Evolutionary conservation across 1,284 basidiomycete species (phyloP).

Genomic region (Vanrija pseudolonga): DNA sequence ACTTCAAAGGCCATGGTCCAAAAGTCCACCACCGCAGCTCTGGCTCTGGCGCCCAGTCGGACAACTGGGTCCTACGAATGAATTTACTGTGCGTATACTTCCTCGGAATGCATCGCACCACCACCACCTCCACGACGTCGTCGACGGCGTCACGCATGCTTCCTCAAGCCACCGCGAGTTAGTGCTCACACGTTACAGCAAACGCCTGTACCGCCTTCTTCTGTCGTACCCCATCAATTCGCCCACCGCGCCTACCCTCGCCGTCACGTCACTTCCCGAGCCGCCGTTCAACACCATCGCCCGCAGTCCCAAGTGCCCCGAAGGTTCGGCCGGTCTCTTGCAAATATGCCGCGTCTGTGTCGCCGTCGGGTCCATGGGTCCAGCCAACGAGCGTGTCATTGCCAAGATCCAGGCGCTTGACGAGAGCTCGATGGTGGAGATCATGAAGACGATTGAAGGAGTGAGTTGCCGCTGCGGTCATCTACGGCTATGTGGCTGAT

Average conservation of each 20-base stretch:
- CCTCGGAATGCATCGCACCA: too few relatives aligned
- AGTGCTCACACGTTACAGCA: constrained; percentile 21
- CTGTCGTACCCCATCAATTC: constrained; percentile 39
- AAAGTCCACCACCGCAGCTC: constrained; percentile 12
- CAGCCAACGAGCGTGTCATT: constrained; percentile 45
- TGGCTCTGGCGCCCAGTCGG: constrained; percentile 15
- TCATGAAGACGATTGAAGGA: constrained; percentile 47
- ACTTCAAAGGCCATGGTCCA: constrained; percentile 33
- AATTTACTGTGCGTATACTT: constrained; percentile 34
- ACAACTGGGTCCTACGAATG: constrained; percentile 46
- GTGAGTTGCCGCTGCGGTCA: constrained; percentile 18
- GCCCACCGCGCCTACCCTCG: constrained; percentile 34
- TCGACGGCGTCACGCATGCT: not conserved
- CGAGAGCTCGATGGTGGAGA: constrained; percentile 39
- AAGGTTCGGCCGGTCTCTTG: constrained; percentile 29
- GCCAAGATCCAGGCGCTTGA: constrained; percentile 41
- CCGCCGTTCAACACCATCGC: constrained; percentile 41
- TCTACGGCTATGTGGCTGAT: not conserved
- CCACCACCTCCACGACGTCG: too few relatives aligned
- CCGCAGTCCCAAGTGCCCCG: constrained; percentile 28
- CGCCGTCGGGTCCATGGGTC: constrained; percentile 36
- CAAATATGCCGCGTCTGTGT: constrained; percentile 41
- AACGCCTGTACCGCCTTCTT: constrained; percentile 43
- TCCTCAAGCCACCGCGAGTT: too few relatives aligned
- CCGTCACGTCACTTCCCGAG: constrained; percentile 35